Base-by-base conservation (phyloP, 805 yeast genomes). In the Pichia manshurica region DNA sequence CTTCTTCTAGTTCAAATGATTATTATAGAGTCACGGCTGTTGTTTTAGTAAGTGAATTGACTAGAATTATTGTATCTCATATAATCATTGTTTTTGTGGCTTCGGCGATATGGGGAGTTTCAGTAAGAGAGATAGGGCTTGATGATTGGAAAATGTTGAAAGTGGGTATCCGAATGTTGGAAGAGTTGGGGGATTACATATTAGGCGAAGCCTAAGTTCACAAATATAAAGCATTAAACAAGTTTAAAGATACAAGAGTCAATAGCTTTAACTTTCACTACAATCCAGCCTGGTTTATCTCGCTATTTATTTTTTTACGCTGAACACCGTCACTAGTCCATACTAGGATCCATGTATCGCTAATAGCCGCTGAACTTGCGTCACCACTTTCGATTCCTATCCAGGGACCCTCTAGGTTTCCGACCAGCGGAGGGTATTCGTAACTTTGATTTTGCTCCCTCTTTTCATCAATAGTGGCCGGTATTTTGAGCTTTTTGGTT, bases 401-500 rank as follows among this genome's bases (percentile, higher is more conserved):
- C 78, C 95, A 78, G 0, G 98, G 96, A 0, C 95, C 95, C 54
- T 88, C 96, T 39, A 91, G 66, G 5, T 78, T 76, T 43, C 75
- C 77, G 0, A 82, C 72, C 55, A 87, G 65, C 54, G 78, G 78
- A 2, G 96, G 96, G 63, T 87, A 90, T 40, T 80, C 82, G 56
- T 89, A 91, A 7, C 79, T 79, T 54, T 79, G 84, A 56, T 80
- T 72, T 39, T 74, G 59, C 60, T 88, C 96, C 50, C 96, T 72
- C 44, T 81, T 69, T 61, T 87, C 96, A 61, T 87, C 96, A 33
- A 87, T 72, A 0, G 96, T 87, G 22, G 60, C 57, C 2, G 65
- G 54, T 51, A 70, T 70, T 23, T 47, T 43, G 16, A 25, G 15
- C 25, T 40, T 31, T 23, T 17, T 40, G 1, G 16, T 21, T n/a